Evolutionary conservation across 352 stramenopile genomes (phyloP).

Genomic region (Pythium phragmiticola): DNA sequence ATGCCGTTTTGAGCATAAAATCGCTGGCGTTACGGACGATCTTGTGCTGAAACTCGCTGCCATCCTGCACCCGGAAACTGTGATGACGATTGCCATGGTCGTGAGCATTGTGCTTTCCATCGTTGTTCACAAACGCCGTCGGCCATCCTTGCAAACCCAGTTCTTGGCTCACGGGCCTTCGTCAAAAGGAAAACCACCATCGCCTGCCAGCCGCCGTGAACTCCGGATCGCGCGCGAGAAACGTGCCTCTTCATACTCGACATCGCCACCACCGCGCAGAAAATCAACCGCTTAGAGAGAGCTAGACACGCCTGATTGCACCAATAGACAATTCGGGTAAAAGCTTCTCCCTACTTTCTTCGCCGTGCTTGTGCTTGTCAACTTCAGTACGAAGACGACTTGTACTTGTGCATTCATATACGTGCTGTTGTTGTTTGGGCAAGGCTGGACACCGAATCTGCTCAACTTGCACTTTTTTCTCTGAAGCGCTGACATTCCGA

Average conservation of each 20-base stretch:
- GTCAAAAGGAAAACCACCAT: slow-evolving; percentile 25
- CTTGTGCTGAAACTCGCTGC: slow-evolving; percentile 47
- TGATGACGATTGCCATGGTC: slow-evolving; percentile 50
- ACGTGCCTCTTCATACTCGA: slow-evolving; percentile 19
- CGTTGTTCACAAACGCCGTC: slow-evolving; percentile 42
- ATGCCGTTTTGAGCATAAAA: slow-evolving; percentile 77
- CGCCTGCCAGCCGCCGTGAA: slow-evolving; percentile 30
- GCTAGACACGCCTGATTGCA: slow-evolving; percentile 1
- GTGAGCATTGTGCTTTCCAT: slow-evolving; percentile 65
- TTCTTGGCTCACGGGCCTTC: slow-evolving; percentile 25
- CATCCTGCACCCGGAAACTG: slow-evolving; percentile 53
- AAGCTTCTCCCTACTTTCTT: slow-evolving; percentile 1
- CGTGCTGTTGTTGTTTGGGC: neutral
- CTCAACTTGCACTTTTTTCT: neutral
- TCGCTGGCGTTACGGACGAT: slow-evolving; percentile 69
- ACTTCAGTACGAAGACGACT: neutral
- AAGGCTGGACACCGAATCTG: neutral
- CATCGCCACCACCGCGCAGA: slow-evolving; percentile 21
- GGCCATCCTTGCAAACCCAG: slow-evolving; percentile 21
- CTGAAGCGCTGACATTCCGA: neutral
- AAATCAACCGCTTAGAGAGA: slow-evolving; percentile 22
- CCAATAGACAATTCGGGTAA: slow-evolving; percentile 17
- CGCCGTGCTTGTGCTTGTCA: neutral
- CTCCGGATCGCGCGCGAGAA: slow-evolving; percentile 25
- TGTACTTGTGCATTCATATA: neutral